Percentiles rank a stretch among this genome's conserved stretches.
phyloP scores from a whole-genome alignment of 441 rosid genomes.

The Populus hybrid region DNA sequence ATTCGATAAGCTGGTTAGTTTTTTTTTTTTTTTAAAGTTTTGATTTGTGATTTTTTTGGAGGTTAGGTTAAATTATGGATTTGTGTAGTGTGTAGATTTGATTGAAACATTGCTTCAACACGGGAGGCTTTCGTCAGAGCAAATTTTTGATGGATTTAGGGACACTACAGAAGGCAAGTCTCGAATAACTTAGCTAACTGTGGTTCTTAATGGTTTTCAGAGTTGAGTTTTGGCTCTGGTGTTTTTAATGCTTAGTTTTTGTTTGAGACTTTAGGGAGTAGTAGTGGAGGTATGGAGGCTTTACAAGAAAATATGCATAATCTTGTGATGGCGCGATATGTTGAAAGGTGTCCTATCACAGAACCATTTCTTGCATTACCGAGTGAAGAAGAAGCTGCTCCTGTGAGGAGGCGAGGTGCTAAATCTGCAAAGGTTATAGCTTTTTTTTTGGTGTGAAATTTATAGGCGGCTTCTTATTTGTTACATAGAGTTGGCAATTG shows the following conservation, averaged over 20 bases:
- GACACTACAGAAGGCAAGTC: constrained; percentile 38
- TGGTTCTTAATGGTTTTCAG: neutral
- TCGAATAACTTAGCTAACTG: neutral
- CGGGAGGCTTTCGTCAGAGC: constrained; percentile 79
- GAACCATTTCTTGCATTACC: constrained; percentile 61
- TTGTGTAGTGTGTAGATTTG: constrained; percentile 50
- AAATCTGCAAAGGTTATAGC: constrained; percentile 68
- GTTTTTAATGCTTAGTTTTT: neutral
- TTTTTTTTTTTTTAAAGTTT: neutral
- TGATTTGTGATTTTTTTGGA: neutral
- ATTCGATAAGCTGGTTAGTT: constrained; percentile 46
- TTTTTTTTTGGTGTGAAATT: constrained; percentile 14
- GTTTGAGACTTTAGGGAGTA: constrained; percentile 27
- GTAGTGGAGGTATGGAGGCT: constrained; percentile 32
- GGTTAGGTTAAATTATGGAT: neutral
- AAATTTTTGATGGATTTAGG: constrained; percentile 63
- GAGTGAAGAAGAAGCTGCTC: constrained; percentile 45
- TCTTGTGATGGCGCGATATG: constrained; percentile 57
- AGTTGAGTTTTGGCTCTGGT: neutral
- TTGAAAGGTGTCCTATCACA: constrained; percentile 76
- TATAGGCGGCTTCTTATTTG: constrained; percentile 3
- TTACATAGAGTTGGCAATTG: neutral
- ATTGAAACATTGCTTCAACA: constrained; percentile 74
- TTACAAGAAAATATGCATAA: constrained; percentile 48
- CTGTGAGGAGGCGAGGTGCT: constrained; percentile 51